Conservation (phyloP, 352 stramenopile species). For the Pythium pyrilobum region DNA sequence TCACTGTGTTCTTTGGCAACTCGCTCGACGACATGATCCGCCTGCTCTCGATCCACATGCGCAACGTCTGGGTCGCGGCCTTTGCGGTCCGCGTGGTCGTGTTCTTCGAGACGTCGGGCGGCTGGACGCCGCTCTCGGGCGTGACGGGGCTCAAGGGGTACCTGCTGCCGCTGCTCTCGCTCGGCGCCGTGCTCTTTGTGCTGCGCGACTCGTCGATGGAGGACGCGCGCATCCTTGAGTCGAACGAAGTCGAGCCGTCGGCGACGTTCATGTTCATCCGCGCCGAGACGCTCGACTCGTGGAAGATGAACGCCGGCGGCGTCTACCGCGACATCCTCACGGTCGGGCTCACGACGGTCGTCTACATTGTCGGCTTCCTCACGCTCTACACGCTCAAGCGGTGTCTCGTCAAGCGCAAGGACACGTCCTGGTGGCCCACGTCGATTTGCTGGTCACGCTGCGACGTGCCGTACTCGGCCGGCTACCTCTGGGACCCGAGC, state of each 20-base stretch:
- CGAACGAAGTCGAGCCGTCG: constrained; percentile 23
- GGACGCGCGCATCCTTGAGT: constrained; percentile 22
- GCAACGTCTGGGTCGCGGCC: constrained; percentile 20
- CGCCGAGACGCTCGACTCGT: constrained; percentile 24
- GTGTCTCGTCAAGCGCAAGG: constrained; percentile 6
- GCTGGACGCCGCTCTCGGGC: constrained; percentile 18
- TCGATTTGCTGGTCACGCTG: constrained; percentile 20
- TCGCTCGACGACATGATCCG: constrained; percentile 12
- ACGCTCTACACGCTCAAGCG: constrained; percentile 4
- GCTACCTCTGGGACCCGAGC: constrained; percentile 28
- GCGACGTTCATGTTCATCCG: constrained; percentile 28
- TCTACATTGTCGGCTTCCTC: constrained; percentile 5
- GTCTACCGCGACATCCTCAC: constrained; percentile 23
- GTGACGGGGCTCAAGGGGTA: constrained; percentile 20
- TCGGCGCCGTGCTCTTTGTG: constrained; percentile 16
- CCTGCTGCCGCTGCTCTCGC: constrained; percentile 15
- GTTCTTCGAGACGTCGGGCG: constrained; percentile 23
- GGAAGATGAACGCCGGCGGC: constrained; percentile 26
- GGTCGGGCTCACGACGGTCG: constrained; percentile 9
- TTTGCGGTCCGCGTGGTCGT: constrained; percentile 15
- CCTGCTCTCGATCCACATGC: constrained; percentile 18
- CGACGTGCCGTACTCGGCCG: constrained; percentile 24
- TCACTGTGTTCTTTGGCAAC: constrained; percentile 8
- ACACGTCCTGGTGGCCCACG: constrained; percentile 14
- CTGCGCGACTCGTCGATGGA: constrained; percentile 10